A percentile compares a stretch with the other conserved stretches of the same genome.
Evolutionary conservation across 345 rosid species (phyloP).

Genomic region (Chamaenerion angustifolium): DNA sequence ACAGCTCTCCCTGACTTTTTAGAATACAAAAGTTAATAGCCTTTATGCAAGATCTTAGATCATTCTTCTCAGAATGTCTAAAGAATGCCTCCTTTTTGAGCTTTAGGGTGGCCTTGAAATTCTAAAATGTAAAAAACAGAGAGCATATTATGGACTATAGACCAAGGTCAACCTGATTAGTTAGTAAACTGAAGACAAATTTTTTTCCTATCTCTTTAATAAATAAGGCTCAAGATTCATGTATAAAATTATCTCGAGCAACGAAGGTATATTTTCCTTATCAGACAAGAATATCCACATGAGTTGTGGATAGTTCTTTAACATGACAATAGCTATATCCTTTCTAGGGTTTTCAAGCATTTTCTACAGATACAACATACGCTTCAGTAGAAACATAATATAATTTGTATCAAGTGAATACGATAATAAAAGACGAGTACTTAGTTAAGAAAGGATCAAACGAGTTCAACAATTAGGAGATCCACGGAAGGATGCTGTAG

Average conservation of each 20-base stretch:
- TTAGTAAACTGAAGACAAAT: constrained; percentile 10
- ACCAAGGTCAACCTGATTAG: not conserved
- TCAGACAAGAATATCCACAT: constrained; percentile 84
- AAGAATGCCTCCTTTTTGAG: constrained; percentile 86
- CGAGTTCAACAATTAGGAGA: no score
- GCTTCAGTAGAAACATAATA: no score
- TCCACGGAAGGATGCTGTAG: no score
- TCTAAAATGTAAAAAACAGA: constrained; percentile 34
- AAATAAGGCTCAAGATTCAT: constrained; percentile 93
- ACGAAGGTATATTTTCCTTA: constrained; percentile 66
- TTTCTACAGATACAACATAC: constrained; percentile 40
- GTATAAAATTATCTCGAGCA: constrained; percentile 64
- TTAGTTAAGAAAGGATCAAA: no score
- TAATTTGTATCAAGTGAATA: no score
- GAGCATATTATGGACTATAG: not conserved
- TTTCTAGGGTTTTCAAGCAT: constrained; percentile 55
- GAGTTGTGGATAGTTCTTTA: constrained; percentile 79
- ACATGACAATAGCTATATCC: constrained; percentile 74
- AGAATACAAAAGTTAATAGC: constrained; percentile 65
- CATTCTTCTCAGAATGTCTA: constrained; percentile 85
- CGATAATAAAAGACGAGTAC: no score
- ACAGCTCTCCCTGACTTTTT: constrained; percentile 89
- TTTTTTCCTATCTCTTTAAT: constrained; percentile 93
- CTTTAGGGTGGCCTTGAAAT: constrained; percentile 59
- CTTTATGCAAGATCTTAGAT: constrained; percentile 82